Evolutionary conservation across 2,329 filamentous ascomycete species (phyloP), one percentile per base, ranked within the genome.

Genomic region (Colletotrichum caudatum): DNA sequence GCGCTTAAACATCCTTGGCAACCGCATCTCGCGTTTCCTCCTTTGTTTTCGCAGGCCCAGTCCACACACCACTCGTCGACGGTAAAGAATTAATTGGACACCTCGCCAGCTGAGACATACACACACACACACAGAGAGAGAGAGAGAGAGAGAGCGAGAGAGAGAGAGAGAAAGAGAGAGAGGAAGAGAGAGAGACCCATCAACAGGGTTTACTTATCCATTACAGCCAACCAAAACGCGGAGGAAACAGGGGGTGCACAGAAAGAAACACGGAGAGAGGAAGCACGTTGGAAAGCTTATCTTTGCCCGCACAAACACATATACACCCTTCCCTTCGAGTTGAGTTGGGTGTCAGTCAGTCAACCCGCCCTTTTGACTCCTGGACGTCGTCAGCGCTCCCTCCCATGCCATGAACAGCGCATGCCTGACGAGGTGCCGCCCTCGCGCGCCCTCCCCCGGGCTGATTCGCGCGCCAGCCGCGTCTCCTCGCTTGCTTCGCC

Each of bases 1-100:
- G 69, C 69, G 69, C 69, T 72, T 72, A 72, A 69, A 64, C 65
- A 50, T 23, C 14, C 69, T 72, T 69, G 69, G 69, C 65, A 51
- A 64, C 59, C 50, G 37, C 61, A 37, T 56, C 51, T 50, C 58
- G 69, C 65, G 65, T 72, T 69, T 69, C 65, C 64, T 71, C 65
- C 65, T 69, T 64, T 53, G 41, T 39, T 69, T 41, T 53, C 53
- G 50, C 26, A 39, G 35, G 37, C 44, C 35, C 11, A 41, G 16
- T 29, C 35, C 48, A 44, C 50, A 62, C 44, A 41, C 61, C 48
- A 64, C 9, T 33, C 9, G 54, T 35, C 37, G 7, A 56, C 50
- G 18, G 33, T 46, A 35, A 29, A 56, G 37, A 64, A 26, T 48
- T 20, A 18, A 41, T 29, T 33, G 12, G 20, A 41, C 41, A 26